Conservation (phyloP, 2,329 filamentous ascomycete genomes). For the Verticillium tricorpus region DNA sequence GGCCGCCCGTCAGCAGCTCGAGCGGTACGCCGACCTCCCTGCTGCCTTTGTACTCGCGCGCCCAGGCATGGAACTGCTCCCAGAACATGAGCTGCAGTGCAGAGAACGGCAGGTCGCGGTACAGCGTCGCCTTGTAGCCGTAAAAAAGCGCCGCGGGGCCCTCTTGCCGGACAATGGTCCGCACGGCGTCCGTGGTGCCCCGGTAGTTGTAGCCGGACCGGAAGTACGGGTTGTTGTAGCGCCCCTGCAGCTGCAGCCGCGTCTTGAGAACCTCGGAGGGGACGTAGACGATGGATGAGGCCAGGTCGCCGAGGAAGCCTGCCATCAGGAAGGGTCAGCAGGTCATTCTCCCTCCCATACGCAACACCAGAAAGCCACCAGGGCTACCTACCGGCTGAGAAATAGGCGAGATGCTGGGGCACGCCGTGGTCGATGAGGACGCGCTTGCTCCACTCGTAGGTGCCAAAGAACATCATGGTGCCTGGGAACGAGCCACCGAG, state of each 20-base stretch:
- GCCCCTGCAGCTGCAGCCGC: slow-evolving; percentile 89
- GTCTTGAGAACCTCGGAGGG: slow-evolving; percentile 98
- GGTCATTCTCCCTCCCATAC: not conserved
- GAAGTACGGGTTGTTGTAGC: slow-evolving; percentile 93
- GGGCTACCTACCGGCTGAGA: slow-evolving; percentile 65
- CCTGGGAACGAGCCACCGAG: slow-evolving; percentile 90
- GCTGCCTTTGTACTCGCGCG: slow-evolving; percentile 71
- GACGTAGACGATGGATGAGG: slow-evolving; percentile 89
- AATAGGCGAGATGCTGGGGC: slow-evolving; percentile 78
- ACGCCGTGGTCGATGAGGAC: slow-evolving; percentile 80
- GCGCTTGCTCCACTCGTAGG: slow-evolving; percentile 93
- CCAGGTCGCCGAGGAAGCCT: slow-evolving; percentile 92
- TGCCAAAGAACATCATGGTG: slow-evolving; percentile 92
- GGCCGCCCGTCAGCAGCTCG: slow-evolving; percentile 84
- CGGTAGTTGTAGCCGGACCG: slow-evolving; percentile 94
- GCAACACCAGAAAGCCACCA: not conserved
- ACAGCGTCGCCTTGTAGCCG: slow-evolving; percentile 95
- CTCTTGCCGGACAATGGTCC: slow-evolving; percentile 79
- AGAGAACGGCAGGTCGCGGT: slow-evolving; percentile 91
- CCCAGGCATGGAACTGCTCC: slow-evolving; percentile 84
- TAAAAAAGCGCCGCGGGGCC: slow-evolving; percentile 85
- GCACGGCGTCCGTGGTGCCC: slow-evolving; percentile 75
- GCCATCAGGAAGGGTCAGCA: not conserved
- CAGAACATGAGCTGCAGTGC: slow-evolving; percentile 98
- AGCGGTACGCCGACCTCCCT: slow-evolving; percentile 80